Conservation (phyloP, 1,284 basidiomycete species). For the Cystobasidium sp. region DNA sequence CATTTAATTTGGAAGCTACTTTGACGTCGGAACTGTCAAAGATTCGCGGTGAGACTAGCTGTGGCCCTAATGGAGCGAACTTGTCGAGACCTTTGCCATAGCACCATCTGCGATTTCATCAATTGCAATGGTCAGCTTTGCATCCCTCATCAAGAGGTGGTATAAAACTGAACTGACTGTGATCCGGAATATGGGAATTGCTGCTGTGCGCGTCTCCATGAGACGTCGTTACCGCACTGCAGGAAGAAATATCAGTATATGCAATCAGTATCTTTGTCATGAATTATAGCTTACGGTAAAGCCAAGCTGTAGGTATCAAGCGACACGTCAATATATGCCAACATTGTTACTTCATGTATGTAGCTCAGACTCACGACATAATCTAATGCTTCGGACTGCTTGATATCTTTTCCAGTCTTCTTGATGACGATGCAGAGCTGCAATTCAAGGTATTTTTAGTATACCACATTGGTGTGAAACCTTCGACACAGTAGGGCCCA, state of each 20-base stretch:
- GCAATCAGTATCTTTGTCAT: constrained; percentile 40
- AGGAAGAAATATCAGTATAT: background rate
- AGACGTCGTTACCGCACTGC: constrained; percentile 44
- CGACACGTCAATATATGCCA: background rate
- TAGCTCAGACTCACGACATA: constrained; percentile 55
- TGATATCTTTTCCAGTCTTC: constrained; percentile 54
- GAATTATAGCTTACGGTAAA: constrained; percentile 39
- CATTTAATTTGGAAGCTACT: constrained; percentile 55
- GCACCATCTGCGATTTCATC: constrained; percentile 28
- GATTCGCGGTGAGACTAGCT: constrained; percentile 46
- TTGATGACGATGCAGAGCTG: constrained; percentile 57
- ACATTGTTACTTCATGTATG: constrained; percentile 50
- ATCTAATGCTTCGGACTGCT: constrained; percentile 56
- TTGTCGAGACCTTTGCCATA: constrained; percentile 57
- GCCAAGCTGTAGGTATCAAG: background rate
- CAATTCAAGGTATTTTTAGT: background rate
- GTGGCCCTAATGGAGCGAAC: constrained; percentile 56
- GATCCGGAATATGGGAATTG: constrained; percentile 41
- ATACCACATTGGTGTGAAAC: background rate
- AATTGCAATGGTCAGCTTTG: constrained; percentile 50
- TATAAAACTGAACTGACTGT: constrained; percentile 18
- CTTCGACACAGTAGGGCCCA: no score
- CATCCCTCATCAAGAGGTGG: constrained; percentile 50
- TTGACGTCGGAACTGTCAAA: constrained; percentile 51
- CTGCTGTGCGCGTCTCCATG: constrained; percentile 37